Percentiles rank a stretch among this genome's conserved stretches.
These are phyloP conservation scores for Salix caprea DNA, from an alignment of 345 rosid genomes.

Conservation along the genomic window DNA sequence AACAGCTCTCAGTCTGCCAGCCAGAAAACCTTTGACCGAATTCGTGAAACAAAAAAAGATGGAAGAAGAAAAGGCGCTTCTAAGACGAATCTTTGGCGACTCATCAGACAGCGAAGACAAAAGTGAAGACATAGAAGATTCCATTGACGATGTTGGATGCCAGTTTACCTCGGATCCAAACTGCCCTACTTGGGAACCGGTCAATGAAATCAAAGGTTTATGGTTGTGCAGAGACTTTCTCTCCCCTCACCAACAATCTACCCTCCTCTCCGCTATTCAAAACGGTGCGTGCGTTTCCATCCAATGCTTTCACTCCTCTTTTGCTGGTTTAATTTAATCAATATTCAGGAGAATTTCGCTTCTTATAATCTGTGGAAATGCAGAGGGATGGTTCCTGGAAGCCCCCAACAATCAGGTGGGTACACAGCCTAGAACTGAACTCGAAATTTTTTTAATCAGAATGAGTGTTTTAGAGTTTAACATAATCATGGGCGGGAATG, in stretches of 20 bases:
- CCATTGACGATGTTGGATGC: constrained; percentile 1
- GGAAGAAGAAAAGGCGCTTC: constrained; percentile 17
- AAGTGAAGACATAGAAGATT: constrained; percentile 33
- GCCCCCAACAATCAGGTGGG: constrained; percentile 73
- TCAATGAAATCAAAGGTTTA: constrained; percentile 52
- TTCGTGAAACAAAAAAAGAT: background rate
- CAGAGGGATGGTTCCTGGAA: constrained; percentile 83
- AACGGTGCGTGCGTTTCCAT: constrained; percentile 37
- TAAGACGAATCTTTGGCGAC: constrained; percentile 62
- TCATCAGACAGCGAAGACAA: constrained; percentile 57
- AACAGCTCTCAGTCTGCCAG: background rate
- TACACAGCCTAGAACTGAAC: background rate
- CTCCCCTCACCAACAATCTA: constrained; percentile 47
- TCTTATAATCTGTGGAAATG: constrained; percentile 10
- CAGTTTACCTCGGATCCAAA: background rate
- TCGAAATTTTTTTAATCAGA: too few relatives aligned
- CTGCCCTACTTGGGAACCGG: constrained; percentile 44
- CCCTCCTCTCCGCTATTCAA: constrained; percentile 51
- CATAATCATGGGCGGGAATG: too few relatives aligned
- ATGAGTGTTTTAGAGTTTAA: too few relatives aligned
- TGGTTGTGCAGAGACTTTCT: constrained; percentile 70
- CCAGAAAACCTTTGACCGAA: background rate
- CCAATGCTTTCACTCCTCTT: background rate
- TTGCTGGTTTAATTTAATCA: background rate
- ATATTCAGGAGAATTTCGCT: background rate